Evolutionary conservation across 2,329 filamentous ascomycete species (phyloP), one percentile per base, ranked within the genome.

Genomic region (Colletotrichum spinosum): DNA sequence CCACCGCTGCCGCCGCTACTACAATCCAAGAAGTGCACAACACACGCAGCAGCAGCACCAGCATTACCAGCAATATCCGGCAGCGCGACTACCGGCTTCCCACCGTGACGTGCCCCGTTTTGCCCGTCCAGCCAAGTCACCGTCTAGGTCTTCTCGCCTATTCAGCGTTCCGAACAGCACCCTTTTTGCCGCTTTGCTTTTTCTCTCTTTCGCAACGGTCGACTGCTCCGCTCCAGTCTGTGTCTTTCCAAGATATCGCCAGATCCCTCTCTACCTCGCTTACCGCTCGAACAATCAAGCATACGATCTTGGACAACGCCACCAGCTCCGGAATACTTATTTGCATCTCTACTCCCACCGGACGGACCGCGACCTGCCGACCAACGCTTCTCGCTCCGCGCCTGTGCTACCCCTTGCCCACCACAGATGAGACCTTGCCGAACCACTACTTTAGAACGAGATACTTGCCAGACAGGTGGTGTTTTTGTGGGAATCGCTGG

Each of bases 401-500:
- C 58, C 57, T 59, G 62, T 68, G 63, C 63, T 55, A 37, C 54
- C 15, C 50, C 45, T 8, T 50, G 48, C 56, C 62, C 39, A 35
- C 53, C 33, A 60, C 65, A 58, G 63, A 68, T 68, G 66, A 67
- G 57, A 66, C 49, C 46, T 59, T 44, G 37, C 42, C 66, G 39
- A 67, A 54, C n/a, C 51, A 54, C 10, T 55, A 44, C 63, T 48
- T 49, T n/a, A 54, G 58, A 68, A 62, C 57, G 54, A 68, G 49
- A 67, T 42, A 59, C 49, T 52, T 60, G 60, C 38, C 42, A 55
- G 38, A 65, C 60, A 45, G 60, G 60, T 65, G 48, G 66, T 59
- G 57, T 49, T 57, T 68, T 48, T 66, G 64, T 72, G 72, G 72
- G 69, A 70, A 69, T 70, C 68, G 67, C 71, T 70, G 73, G 75